Base-by-base conservation (phyloP, 495 filamentous ascomycete genomes). In the Aspergillus heteromorphus region DNA sequence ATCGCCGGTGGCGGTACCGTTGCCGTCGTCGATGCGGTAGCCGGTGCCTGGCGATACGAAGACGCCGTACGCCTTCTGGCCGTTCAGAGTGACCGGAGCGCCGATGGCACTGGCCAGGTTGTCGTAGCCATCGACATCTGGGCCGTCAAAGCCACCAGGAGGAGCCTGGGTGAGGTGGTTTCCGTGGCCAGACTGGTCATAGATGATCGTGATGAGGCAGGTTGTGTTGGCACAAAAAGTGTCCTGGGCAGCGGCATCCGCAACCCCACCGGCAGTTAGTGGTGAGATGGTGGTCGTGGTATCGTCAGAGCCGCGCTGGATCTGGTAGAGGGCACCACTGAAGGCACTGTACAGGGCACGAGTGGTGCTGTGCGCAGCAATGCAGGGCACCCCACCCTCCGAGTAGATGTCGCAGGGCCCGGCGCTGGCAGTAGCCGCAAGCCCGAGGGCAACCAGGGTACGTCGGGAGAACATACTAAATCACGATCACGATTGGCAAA, bases 361-460 rank as follows among this genome's bases (percentile, higher is more conserved):
- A 60, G 79, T 83, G 54, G 79, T 82, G 66, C 79, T 79, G 67
- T 83, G 80, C 2, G 80, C 80, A 3, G 80, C 79, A 51, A 83
- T 59, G 53, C 80, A 83, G 51, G 80, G 77, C 3, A 79, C 80
- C 57, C 66, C 65, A 6, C 77, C 78, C 2, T 74, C 66, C 27
- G 71, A 27, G 65, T 83, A 83, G 58, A 83, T 70, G 50, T 83
- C 80, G 53, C 80, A 83, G 21, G 80, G 79, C 14, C 69, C 78
- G 47, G 79, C 79, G 14, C 74, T 73, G 47, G 53, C 60, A 13
- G 64, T 65, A 59, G 63, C 70, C 49, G 67, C 57, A 40, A 80
- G 70, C 27, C 69, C 65, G n/a, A 78, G 52, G 51, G 71, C 69
- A 43, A 72, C 65, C 51, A 72, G n/a, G 53, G 55, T 73, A 56